Evolutionary conservation across 495 filamentous ascomycete species (phyloP).

Genomic region (Sabuloglossum arenarium): DNA sequence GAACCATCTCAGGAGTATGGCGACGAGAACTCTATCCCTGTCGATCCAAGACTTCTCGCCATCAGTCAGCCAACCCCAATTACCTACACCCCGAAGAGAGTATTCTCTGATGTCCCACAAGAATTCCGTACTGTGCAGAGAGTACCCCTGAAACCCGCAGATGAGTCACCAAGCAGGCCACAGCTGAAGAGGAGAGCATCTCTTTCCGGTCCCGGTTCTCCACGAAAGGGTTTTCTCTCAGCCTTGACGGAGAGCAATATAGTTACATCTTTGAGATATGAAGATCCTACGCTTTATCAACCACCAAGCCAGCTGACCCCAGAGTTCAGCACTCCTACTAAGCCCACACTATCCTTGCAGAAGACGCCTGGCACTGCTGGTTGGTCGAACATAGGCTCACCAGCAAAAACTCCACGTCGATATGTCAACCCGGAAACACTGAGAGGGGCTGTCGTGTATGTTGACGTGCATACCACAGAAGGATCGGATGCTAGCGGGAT

Average conservation of each 20-base stretch:
- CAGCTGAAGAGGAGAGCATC: not conserved
- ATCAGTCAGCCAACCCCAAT: conserved; percentile 8
- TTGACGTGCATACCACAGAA: conserved; percentile 83
- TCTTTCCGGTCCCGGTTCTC: not conserved
- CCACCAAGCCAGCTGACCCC: not conserved
- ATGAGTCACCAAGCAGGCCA: conserved; percentile 26
- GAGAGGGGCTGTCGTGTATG: conserved; percentile 61
- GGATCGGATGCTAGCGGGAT: conserved; percentile 69
- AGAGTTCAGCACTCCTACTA: not conserved
- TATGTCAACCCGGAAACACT: conserved; percentile 30
- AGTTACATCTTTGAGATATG: not conserved
- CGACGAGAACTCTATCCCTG: conserved; percentile 36
- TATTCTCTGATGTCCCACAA: conserved; percentile 17
- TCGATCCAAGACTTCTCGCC: conserved; percentile 25
- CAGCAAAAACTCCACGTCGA: conserved; percentile 29
- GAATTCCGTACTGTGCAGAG: conserved; percentile 54
- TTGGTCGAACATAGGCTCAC: conserved; percentile 32
- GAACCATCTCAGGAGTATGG: conserved; percentile 41
- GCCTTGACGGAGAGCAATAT: not conserved
- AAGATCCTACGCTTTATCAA: not conserved
- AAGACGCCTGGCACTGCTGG: conserved; percentile 11
- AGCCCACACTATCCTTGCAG: not conserved
- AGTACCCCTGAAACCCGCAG: conserved; percentile 49
- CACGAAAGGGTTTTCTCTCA: not conserved
- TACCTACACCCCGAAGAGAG: conserved; percentile 14